Conservation (phyloP, 2,329 filamentous ascomycete species). For the Aureobasidium sp. region DNA sequence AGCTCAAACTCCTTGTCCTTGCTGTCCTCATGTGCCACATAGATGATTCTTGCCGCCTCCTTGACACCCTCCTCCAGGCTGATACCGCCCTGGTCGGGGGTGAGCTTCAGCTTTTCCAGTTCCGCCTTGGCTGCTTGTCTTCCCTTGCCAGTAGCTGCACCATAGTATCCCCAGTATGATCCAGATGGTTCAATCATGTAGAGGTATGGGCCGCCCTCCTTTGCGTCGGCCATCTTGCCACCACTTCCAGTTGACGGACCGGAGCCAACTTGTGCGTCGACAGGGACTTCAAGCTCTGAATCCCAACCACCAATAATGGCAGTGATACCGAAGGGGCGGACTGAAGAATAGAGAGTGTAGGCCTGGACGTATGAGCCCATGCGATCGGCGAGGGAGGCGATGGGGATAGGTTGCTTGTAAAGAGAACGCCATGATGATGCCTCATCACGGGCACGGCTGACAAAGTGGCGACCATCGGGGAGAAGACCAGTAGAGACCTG, state of each 20-base stretch:
- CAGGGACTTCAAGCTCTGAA: slow-evolving; percentile 73
- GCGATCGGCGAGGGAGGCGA: slow-evolving; percentile 78
- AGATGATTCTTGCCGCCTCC: slow-evolving; percentile 94
- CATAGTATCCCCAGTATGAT: slow-evolving; percentile 98
- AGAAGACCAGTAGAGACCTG: slow-evolving; percentile 91
- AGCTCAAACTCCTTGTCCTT: slow-evolving; percentile 99
- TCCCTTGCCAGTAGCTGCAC: slow-evolving; percentile 93
- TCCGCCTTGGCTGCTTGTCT: slow-evolving; percentile 95
- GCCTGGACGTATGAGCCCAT: slow-evolving; percentile 96
- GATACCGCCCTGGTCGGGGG: slow-evolving; percentile 55
- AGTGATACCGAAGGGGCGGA: slow-evolving; percentile 93
- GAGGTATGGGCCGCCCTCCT: slow-evolving; percentile 81
- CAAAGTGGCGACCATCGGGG: slow-evolving; percentile 91
- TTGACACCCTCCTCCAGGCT: slow-evolving; percentile 84
- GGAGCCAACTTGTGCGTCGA: slow-evolving; percentile 82
- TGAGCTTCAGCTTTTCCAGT: slow-evolving; percentile 91
- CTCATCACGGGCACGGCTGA: slow-evolving; percentile 90
- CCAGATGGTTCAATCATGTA: slow-evolving; percentile 99
- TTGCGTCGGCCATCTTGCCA: slow-evolving; percentile 68
- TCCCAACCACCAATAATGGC: slow-evolving; percentile 93
- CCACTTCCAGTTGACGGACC: slow-evolving; percentile 75
- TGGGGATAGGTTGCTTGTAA: slow-evolving; percentile 92
- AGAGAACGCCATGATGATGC: slow-evolving; percentile 81
- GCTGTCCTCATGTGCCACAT: slow-evolving; percentile 95
- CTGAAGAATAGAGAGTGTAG: slow-evolving; percentile 94